Percentiles rank a stretch among this genome's conserved stretches.
phyloP scores from a whole-genome alignment of 768 basidiomycete species.

The Naganishia vishniacii region DNA sequence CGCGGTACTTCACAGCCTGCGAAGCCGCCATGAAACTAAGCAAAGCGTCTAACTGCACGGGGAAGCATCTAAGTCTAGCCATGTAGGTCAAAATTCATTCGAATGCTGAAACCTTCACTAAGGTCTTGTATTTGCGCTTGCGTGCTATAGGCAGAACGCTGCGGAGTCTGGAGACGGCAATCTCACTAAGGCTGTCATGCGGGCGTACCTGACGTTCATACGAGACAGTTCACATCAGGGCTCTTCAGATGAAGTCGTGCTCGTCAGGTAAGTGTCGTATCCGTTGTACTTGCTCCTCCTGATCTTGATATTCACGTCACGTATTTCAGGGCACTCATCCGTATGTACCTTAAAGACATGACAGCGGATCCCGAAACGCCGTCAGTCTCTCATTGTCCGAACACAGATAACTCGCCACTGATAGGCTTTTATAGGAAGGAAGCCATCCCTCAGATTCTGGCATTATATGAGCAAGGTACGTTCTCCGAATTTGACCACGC shows the following conservation, averaged over 20 bases:
- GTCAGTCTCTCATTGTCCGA: not conserved
- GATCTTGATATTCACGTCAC: not conserved
- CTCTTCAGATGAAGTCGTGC: not conserved
- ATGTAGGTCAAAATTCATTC: not conserved
- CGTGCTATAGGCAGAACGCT: constrained; percentile 1
- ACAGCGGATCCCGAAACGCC: not conserved
- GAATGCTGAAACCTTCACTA: not conserved
- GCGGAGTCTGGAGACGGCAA: not conserved
- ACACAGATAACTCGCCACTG: not conserved
- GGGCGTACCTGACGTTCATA: not conserved
- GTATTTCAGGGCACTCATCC: constrained; percentile 1
- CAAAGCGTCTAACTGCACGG: not conserved
- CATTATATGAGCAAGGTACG: not conserved
- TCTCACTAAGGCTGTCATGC: not conserved
- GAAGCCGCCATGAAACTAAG: not conserved
- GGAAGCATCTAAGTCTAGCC: constrained; percentile 3
- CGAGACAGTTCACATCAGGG: not conserved
- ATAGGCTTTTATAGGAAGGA: not conserved
- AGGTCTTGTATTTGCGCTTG: no score
- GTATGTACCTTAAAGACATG: constrained; percentile 9
- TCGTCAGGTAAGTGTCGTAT: constrained; percentile 1
- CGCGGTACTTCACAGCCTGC: not conserved
- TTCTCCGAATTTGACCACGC: not conserved
- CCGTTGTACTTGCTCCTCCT: not conserved
- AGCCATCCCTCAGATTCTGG: not conserved